Percentiles rank a stretch among this genome's conserved stretches.
These are phyloP conservation scores for Cutaneotrichosporon cyanovorans DNA, from an alignment of 1,284 basidiomycete species.

Conservation along the genomic window DNA sequence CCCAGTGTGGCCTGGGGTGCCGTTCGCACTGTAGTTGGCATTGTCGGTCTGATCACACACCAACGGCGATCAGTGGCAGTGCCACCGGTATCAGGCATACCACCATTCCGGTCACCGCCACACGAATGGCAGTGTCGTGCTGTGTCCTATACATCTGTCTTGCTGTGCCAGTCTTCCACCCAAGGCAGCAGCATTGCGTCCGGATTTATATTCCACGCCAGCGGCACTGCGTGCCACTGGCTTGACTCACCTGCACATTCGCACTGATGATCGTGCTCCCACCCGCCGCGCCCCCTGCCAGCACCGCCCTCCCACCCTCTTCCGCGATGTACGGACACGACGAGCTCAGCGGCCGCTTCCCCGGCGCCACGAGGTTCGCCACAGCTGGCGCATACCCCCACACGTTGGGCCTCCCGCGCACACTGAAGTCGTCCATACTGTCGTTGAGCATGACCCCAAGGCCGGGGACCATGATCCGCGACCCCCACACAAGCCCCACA, in stretches of 20 bases:
- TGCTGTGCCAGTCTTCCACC: too few relatives aligned
- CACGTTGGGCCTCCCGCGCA: conserved; percentile 31
- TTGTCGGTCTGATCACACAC: too few relatives aligned
- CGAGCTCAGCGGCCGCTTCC: conserved; percentile 37
- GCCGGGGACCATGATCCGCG: conserved; percentile 37
- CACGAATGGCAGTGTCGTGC: too few relatives aligned
- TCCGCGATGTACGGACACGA: conserved; percentile 35
- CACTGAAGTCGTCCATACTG: conserved; percentile 40
- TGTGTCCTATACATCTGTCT: too few relatives aligned
- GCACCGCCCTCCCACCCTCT: conserved; percentile 13
- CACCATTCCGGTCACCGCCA: too few relatives aligned
- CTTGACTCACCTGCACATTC: conserved; percentile 32
- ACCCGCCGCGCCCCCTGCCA: conserved; percentile 36
- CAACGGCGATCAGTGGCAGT: too few relatives aligned
- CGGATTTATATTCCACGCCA: too few relatives aligned
- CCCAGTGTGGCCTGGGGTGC: too few relatives aligned
- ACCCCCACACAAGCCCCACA: conserved; percentile 36
- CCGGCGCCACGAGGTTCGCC: conserved; percentile 23
- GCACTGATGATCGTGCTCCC: conserved; percentile 40
- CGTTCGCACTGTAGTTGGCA: too few relatives aligned
- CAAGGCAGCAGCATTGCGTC: too few relatives aligned
- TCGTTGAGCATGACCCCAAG: conserved; percentile 41
- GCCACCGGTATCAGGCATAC: too few relatives aligned
- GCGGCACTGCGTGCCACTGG: too few relatives aligned
- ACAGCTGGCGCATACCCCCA: conserved; percentile 35